Evolutionary conservation across 2,329 filamentous ascomycete genomes (phyloP), one percentile per base, ranked within the genome.

Genomic region (Pseudogymnoascus sp.): DNA sequence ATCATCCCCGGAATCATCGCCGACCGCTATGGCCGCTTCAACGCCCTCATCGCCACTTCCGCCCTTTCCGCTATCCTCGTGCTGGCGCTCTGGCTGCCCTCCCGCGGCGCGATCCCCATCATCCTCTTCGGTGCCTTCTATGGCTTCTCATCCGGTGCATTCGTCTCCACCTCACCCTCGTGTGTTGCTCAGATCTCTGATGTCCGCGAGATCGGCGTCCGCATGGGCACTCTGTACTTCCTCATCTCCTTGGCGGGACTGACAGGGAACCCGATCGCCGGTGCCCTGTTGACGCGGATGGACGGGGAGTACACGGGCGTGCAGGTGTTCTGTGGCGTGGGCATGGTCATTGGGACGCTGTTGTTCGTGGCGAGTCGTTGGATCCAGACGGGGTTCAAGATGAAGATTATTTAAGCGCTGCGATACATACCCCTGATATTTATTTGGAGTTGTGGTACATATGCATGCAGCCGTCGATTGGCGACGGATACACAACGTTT

Each of bases 121-220:
- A 79, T 90, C 58, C 76, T 84, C 35, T 90, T 89, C 70, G 79
- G 81, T 11, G 76, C 80, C n/a, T 72, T 89, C 6, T 91, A 88
- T 65, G 88, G 87, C 16, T 89, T 90, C 70, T 79, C 79, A 12
- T 86, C 83, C 0, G 88, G 88, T 11, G 82, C 82, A 2, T 88
- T 85, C 66, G 81, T 88, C 35, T 82, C 82, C 0, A 74, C 90
- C 16, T 77, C 77, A 0, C 85, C 88, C 0, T 80, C 86, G 0
- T 75, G 88, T 12, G 76, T 91, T 20, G 86, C 86, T 1, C 86
- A 91, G 67, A 87, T 91, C 64, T 85, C 82, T 1, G 85, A 89
- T 50, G 80, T 90, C 37, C 77, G 82, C 18, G 79, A 89, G 70
- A 85, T 91, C 34, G 89, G 89, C 12, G 80, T 86, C 1, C 78